Conservation (phyloP, 306 rosid genomes). For the Vigna nakashimae region DNA sequence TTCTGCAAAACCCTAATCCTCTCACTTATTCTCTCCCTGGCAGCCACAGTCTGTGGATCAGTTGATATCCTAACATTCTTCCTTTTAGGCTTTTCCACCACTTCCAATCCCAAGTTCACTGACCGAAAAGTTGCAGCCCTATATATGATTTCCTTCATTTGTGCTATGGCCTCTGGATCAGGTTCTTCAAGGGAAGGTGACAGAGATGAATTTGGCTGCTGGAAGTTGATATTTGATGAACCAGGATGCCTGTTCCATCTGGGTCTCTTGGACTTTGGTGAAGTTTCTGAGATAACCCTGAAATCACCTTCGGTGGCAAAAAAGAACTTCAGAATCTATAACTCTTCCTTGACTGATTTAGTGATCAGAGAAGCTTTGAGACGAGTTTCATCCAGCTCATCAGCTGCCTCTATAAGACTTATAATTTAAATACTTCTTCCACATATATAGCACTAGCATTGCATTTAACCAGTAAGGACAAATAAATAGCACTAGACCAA, state of each 20-base stretch:
- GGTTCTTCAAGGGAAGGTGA: slow-evolving; percentile 70
- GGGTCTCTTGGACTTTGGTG: slow-evolving; percentile 63
- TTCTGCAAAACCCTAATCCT: slow-evolving; percentile 90
- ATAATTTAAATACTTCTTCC: no score
- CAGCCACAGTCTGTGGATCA: slow-evolving; percentile 99
- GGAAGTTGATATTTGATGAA: slow-evolving; percentile 86
- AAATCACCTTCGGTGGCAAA: slow-evolving; percentile 62
- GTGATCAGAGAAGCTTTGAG: slow-evolving; percentile 57
- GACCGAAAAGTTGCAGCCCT: slow-evolving; percentile 93
- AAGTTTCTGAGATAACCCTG: slow-evolving; percentile 63
- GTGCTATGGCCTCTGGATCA: slow-evolving; percentile 92
- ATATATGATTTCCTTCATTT: slow-evolving; percentile 97
- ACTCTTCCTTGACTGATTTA: slow-evolving; percentile 28
- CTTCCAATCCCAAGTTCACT: slow-evolving; percentile 80
- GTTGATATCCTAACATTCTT: slow-evolving; percentile 86
- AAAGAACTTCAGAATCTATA: slow-evolving; percentile 39
- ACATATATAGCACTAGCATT: no score
- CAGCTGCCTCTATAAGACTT: no score
- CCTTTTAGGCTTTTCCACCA: slow-evolving; percentile 83
- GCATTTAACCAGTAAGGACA: no score
- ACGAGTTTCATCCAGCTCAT: slow-evolving; percentile 54
- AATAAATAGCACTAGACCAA: no score
- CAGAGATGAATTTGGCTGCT: slow-evolving; percentile 70
- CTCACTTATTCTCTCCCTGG: slow-evolving; percentile 92
- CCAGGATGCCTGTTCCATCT: slow-evolving; percentile 70